phyloP scores from a whole-genome alignment of 495 filamentous ascomycete species.

The Aspergillus carlsbadensis region DNA sequence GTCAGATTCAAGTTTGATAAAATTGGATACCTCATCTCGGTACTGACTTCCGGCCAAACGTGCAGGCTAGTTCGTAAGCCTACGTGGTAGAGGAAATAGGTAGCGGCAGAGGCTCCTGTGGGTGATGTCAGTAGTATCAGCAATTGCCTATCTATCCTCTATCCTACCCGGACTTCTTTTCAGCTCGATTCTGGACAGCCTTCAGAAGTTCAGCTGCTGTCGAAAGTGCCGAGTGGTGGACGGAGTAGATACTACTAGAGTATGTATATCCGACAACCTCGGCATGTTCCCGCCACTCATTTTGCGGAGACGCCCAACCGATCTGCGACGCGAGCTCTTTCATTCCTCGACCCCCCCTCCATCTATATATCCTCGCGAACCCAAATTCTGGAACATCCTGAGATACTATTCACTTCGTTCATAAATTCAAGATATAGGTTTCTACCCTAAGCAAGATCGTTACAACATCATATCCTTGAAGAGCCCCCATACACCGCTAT shows the following conservation, averaged over 20 bases:
- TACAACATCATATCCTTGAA: no score
- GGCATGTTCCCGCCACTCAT: not conserved
- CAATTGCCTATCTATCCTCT: no score
- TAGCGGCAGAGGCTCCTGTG: not conserved
- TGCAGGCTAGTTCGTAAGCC: not conserved
- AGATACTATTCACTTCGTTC: no score
- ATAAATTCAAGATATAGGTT: no score
- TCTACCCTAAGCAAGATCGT: no score
- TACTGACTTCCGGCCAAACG: slow-evolving; percentile 11
- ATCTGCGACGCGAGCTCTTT: not conserved
- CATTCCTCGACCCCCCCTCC: not conserved
- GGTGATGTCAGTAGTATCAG: no score
- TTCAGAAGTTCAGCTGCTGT: no score
- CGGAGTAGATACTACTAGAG: not conserved
- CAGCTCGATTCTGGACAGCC: no score
- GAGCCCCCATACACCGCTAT: slow-evolving; percentile 17
- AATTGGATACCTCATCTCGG: slow-evolving; percentile 13
- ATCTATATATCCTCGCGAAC: no score
- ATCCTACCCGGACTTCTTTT: no score
- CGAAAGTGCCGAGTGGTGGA: not conserved
- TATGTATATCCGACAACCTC: slow-evolving; percentile 24
- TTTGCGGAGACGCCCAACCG: slow-evolving; percentile 1
- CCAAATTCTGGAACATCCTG: no score
- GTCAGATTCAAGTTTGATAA: not conserved
- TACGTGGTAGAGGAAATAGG: not conserved